Conservation (phyloP, 176 grass and related monocot genomes). For the Raddia distichophylla region DNA sequence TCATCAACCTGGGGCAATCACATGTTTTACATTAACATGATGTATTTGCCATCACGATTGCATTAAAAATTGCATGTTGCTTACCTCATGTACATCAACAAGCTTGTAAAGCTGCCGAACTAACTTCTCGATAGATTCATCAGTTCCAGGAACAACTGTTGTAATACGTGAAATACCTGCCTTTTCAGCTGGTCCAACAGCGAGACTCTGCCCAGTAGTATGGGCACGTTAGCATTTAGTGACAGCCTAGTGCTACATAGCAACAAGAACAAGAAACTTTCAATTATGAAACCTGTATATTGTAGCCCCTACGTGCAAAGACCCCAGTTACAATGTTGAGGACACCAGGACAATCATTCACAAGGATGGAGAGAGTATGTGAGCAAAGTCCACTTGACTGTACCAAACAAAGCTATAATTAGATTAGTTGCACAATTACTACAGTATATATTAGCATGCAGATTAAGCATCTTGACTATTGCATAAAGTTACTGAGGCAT, state of each 20-base stretch:
- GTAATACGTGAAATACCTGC: slow-evolving; percentile 86
- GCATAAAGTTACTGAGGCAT: slow-evolving; percentile 14
- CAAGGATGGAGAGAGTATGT: slow-evolving; percentile 93
- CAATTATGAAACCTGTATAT: slow-evolving; percentile 78
- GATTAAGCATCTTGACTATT: slow-evolving; percentile 1
- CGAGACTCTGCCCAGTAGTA: slow-evolving; percentile 73
- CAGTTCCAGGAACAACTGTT: slow-evolving; percentile 88
- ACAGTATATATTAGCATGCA: slow-evolving; percentile 17
- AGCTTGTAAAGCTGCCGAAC: slow-evolving; percentile 91
- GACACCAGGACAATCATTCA: slow-evolving; percentile 88
- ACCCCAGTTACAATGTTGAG: slow-evolving; percentile 95
- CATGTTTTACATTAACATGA: background rate
- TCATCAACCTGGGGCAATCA: slow-evolving; percentile 66
- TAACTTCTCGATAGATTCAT: slow-evolving; percentile 83
- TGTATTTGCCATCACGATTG: slow-evolving; percentile 21
- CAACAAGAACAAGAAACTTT: slow-evolving; percentile 7
- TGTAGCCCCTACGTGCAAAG: slow-evolving; percentile 96
- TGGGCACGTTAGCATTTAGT: slow-evolving; percentile 19
- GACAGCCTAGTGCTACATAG: background rate
- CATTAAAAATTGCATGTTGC: slow-evolving; percentile 3
- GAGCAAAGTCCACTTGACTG: slow-evolving; percentile 78
- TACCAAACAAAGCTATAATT: slow-evolving; percentile 37
- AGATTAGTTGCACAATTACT: slow-evolving; percentile 32
- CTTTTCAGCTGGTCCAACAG: slow-evolving; percentile 83
- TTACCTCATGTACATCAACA: slow-evolving; percentile 85